phyloP scores from a whole-genome alignment of 2,329 filamentous ascomycete genomes.

The Xylaria sp. region DNA sequence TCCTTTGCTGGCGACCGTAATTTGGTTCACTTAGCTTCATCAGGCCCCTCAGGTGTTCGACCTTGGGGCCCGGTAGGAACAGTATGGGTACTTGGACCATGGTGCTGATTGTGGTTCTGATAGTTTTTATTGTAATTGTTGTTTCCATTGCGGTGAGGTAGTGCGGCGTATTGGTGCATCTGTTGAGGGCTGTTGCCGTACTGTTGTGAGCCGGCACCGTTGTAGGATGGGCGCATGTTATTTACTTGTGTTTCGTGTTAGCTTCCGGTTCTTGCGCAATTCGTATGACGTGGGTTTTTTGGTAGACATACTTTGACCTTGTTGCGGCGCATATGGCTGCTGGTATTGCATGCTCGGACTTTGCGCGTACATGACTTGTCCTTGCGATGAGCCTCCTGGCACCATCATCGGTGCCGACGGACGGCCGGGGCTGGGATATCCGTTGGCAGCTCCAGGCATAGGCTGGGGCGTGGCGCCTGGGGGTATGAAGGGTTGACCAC shows the following conservation, averaged over 20 bases:
- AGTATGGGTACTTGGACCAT: conserved; percentile 50
- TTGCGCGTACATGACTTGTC: conserved; percentile 81
- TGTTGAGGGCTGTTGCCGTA: conserved; percentile 74
- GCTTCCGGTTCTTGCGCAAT: conserved; percentile 39
- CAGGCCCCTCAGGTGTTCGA: conserved; percentile 54
- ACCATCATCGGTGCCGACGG: conserved; percentile 89
- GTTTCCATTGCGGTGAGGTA: conserved; percentile 67
- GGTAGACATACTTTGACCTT: conserved; percentile 75
- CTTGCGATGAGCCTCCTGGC: conserved; percentile 92
- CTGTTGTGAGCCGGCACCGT: conserved; percentile 67
- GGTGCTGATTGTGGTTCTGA: conserved; percentile 57
- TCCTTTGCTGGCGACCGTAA: conserved; percentile 40
- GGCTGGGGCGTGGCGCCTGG: conserved; percentile 64
- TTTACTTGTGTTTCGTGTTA: conserved; percentile 63
- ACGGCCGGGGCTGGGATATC: conserved; percentile 89
- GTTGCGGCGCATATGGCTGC: conserved; percentile 77
- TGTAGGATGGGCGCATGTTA: conserved; percentile 67
- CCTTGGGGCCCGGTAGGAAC: conserved; percentile 50
- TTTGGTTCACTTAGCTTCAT: conserved; percentile 57
- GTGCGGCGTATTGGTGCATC: conserved; percentile 69
- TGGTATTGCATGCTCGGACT: conserved; percentile 78
- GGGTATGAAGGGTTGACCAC: conserved; percentile 72
- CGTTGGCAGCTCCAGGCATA: conserved; percentile 71
- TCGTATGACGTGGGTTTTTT: conserved; percentile 37
- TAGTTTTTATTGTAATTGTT: conserved; percentile 64